Evolutionary conservation across 2,329 filamentous ascomycete genomes (phyloP).

Genomic region (Fusarium napiforme): DNA sequence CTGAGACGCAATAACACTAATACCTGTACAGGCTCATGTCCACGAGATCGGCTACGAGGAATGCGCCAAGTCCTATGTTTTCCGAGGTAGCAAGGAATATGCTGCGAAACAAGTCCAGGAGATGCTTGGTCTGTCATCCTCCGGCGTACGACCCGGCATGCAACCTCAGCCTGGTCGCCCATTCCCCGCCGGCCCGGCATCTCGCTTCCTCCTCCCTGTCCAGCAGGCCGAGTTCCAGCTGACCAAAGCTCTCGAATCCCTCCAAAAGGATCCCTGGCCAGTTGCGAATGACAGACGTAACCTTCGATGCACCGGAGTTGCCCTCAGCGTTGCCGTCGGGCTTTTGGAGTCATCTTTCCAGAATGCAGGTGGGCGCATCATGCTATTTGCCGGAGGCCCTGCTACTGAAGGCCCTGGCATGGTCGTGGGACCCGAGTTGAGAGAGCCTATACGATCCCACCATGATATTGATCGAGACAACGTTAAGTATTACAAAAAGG

Average conservation of each 20-base stretch:
- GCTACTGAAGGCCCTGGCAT: constrained; percentile 96
- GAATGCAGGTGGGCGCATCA: constrained; percentile 93
- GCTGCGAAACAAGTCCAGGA: constrained; percentile 99
- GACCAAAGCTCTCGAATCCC: constrained; percentile 92
- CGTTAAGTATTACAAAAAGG: constrained; percentile 99
- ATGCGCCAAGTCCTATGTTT: constrained; percentile 98
- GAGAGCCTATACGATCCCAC: constrained; percentile 96
- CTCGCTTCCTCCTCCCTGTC: constrained; percentile 92
- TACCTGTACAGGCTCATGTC: constrained; percentile 77
- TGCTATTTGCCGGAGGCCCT: constrained; percentile 95
- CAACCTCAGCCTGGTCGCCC: constrained; percentile 80
- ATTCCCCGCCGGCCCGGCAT: constrained; percentile 80
- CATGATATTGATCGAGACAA: constrained; percentile 99
- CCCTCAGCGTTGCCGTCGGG: constrained; percentile 93
- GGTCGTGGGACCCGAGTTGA: constrained; percentile 94
- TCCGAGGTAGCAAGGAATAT: constrained; percentile 98
- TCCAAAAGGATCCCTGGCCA: constrained; percentile 98
- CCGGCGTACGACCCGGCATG: constrained; percentile 78
- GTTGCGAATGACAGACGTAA: constrained; percentile 92
- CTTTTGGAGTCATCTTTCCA: constrained; percentile 95
- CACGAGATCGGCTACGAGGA: constrained; percentile 98
- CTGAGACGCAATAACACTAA: constrained; percentile 29
- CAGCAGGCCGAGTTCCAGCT: constrained; percentile 97
- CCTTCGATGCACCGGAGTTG: constrained; percentile 92
- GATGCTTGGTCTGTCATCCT: constrained; percentile 87